Conservation (phyloP, 768 basidiomycete genomes). For the Chalciporus pseudorubinellus region DNA sequence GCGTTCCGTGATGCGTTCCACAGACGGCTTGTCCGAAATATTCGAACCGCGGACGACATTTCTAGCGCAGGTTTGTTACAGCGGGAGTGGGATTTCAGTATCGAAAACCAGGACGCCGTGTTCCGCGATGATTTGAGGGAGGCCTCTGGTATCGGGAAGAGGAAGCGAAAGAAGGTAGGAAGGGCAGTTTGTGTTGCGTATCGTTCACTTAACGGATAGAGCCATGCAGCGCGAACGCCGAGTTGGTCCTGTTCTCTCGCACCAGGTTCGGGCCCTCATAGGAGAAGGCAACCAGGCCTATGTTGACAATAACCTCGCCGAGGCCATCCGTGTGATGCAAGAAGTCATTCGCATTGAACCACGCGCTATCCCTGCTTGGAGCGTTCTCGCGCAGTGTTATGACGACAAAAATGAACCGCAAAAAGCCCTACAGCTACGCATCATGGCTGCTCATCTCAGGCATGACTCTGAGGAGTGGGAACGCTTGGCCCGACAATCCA, state of each 20-base stretch:
- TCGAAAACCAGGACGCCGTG: slow-evolving; percentile 64
- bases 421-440: slow-evolving; percentile 76
- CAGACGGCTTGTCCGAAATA: slow-evolving; percentile 68
- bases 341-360: slow-evolving; percentile 96
- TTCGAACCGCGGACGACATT: slow-evolving; percentile 51
- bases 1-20: not conserved
- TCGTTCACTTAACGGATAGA: not conserved
- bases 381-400: slow-evolving; percentile 82
- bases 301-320: slow-evolving; percentile 61
- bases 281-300: slow-evolving; percentile 88
- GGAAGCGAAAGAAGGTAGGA: slow-evolving; percentile 44
- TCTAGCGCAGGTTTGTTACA: slow-evolving; percentile 47
- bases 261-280: slow-evolving; percentile 69
- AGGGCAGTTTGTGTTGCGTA: not conserved
- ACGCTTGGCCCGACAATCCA: slow-evolving; percentile 69
- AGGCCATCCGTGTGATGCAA: slow-evolving; percentile 78
- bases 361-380: slow-evolving; percentile 79
- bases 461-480: slow-evolving; percentile 89
- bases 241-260: slow-evolving; percentile 60
- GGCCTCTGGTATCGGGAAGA: slow-evolving; percentile 69
- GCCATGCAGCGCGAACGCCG: slow-evolving; percentile 38
- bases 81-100: slow-evolving; percentile 72
- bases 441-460: slow-evolving; percentile 87
- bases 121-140: slow-evolving; percentile 73
- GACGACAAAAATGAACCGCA: slow-evolving; percentile 65